These are phyloP conservation scores for Talaromyces proteolyticus DNA, from an alignment of 495 filamentous ascomycete species.

Conservation along the genomic window DNA sequence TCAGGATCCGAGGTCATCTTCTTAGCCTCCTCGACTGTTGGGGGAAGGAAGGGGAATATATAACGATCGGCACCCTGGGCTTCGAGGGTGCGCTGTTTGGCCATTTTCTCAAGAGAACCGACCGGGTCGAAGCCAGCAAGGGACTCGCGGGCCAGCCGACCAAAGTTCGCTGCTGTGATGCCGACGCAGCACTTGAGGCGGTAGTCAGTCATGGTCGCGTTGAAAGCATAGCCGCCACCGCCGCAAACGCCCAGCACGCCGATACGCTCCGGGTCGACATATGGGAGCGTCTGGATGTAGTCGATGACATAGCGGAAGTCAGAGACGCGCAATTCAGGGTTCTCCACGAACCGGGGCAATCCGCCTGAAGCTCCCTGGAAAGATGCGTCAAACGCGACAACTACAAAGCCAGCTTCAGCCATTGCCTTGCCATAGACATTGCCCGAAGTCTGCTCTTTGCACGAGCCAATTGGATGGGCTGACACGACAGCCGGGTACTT, in stretches of 20 bases:
- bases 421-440: slow-evolving; percentile 22
- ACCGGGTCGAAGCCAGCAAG: slow-evolving; percentile 11
- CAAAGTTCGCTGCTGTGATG: slow-evolving; percentile 19
- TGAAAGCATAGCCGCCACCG: slow-evolving; percentile 24
- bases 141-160: slow-evolving; percentile 14
- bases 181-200: slow-evolving; percentile 27
- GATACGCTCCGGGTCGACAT: slow-evolving; percentile 24
- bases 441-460: slow-evolving; percentile 31
- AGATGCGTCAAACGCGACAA: slow-evolving; percentile 26
- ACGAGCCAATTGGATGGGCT: slow-evolving; percentile 22
- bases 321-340: slow-evolving; percentile 25
- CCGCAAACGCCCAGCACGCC: slow-evolving; percentile 32
- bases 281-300: slow-evolving; percentile 21
- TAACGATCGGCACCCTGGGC: slow-evolving; percentile 12
- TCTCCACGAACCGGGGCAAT: slow-evolving; percentile 23
- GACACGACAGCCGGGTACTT: slow-evolving; percentile 13
- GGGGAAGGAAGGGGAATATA: slow-evolving; percentile 9
- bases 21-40: slow-evolving; percentile 11
- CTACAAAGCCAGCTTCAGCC: slow-evolving; percentile 24
- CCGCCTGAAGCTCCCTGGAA: slow-evolving; percentile 28
- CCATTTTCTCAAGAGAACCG: slow-evolving; percentile 13
- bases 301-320: slow-evolving; percentile 23
- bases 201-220: slow-evolving; percentile 26
- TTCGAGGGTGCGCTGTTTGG: slow-evolving; percentile 14
- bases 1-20: slow-evolving; percentile 11